phyloP scores from a whole-genome alignment of 2,329 filamentous ascomycete genomes.

The Elsinoe fawcettii region DNA sequence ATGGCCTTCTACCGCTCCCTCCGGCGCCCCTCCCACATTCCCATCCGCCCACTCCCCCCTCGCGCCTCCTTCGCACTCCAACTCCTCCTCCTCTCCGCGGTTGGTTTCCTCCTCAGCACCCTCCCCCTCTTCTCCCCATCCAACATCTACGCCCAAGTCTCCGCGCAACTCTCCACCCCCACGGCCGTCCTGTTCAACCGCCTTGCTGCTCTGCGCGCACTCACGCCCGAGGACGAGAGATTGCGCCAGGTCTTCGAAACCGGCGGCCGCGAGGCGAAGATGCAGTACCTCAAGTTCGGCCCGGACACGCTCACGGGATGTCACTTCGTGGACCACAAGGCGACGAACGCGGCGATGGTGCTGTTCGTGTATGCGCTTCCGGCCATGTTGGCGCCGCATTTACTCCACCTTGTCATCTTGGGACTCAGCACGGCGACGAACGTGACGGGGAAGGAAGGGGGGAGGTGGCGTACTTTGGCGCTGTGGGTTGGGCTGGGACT shows the following conservation, averaged over 20 bases:
- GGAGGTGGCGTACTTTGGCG: constrained; percentile 63
- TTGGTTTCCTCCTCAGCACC: constrained; percentile 52
- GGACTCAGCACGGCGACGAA: constrained; percentile 65
- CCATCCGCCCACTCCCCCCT: constrained; percentile 48
- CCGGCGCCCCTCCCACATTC: constrained; percentile 34
- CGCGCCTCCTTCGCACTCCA: constrained; percentile 51
- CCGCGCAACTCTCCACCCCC: constrained; percentile 77
- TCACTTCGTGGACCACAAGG: constrained; percentile 55
- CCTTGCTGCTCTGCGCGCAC: constrained; percentile 51
- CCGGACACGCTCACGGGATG: constrained; percentile 66
- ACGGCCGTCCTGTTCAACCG: constrained; percentile 77
- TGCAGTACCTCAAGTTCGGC: constrained; percentile 79
- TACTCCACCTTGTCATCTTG: constrained; percentile 65
- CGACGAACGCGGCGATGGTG: constrained; percentile 42
- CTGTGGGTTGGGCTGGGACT: constrained; percentile 54
- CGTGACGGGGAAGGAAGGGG: constrained; percentile 55
- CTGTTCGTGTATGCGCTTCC: constrained; percentile 80
- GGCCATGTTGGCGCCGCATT: constrained; percentile 64
- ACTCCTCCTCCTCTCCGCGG: constrained; percentile 50
- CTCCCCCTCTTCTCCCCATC: constrained; percentile 62
- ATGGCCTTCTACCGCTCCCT: constrained; percentile 57
- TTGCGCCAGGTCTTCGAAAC: constrained; percentile 59
- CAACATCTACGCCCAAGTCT: constrained; percentile 72
- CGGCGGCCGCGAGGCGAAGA: constrained; percentile 54
- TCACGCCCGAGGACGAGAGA: constrained; percentile 54